Evolutionary conservation across 306 rosid species (phyloP), one percentile per base, ranked within the genome.

Genomic region (Abrus pulchellus): DNA sequence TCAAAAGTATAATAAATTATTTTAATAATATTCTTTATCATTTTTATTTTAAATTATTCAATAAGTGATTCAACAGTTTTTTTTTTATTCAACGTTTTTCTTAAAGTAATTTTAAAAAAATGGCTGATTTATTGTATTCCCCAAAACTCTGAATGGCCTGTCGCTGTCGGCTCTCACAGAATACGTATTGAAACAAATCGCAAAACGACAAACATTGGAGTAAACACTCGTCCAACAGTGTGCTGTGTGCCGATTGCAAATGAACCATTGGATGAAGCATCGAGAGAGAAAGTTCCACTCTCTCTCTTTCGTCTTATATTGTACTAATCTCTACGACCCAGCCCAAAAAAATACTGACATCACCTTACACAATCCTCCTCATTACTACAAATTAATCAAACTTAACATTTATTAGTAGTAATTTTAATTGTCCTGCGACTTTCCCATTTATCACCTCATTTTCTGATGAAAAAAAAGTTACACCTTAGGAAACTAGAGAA

Each of bases 141-240:
- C 8, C 5, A 28, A 20, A 34, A 33, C 71, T 57, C 30, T 48
- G 83, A 66, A 73, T 27, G 77, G 47, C n/a, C 57, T 38, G 73
- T 81, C 53, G 13, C 20, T 66, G 80, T 80, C 85, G 66, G 79
- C 40, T 78, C 60, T 52, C 72, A 40, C 76, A 65, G 77, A 45
- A 65, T 30, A 57, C 78, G 66, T 56, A 76, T 72, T 57, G 72
- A 72, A 65, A 80, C 71, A 56, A 52, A 32, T 48, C 53, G 29
- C 89, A 68, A 90, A 66, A 90, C 92, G 92, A 90, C 94, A 85
- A 85, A 43, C 73, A 7, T 40, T 4, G 20, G 66, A 78, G 78
- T 55, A 52, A 43, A 20, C 64, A 67, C 52, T 45, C 62, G 28
- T 74, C 79, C 82, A 52, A 50, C 52, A 57, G 28, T 68, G 55